Evolutionary conservation across 179 eudicot species (phyloP).

Genomic region (Silene coronaria): DNA sequence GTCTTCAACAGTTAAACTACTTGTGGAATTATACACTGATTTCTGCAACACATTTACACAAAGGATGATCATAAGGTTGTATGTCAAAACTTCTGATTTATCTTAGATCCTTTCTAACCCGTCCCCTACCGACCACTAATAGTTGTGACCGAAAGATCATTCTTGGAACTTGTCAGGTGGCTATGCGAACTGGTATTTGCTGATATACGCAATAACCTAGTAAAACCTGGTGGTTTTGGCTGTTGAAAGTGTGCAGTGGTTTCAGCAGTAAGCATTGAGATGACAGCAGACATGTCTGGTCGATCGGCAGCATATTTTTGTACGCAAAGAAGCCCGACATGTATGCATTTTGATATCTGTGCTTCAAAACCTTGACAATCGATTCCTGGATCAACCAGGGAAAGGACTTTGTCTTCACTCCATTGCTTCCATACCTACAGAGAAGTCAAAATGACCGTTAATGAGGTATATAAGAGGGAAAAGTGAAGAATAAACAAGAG

Average conservation of each 20-base stretch:
- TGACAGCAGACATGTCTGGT: slow-evolving; percentile 31
- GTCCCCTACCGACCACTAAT: slow-evolving; percentile 12
- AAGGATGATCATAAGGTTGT: neutral
- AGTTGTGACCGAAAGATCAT: slow-evolving; percentile 15
- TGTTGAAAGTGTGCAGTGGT: slow-evolving; percentile 26
- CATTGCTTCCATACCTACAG: slow-evolving; percentile 38
- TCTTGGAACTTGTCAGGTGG: neutral
- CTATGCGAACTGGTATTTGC: slow-evolving; percentile 6
- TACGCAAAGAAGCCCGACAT: slow-evolving; percentile 36
- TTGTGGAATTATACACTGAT: neutral
- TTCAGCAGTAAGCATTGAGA: slow-evolving; percentile 32
- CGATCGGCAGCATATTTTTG: slow-evolving; percentile 31
- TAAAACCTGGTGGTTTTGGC: slow-evolving; percentile 36
- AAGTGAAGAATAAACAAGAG: neutral
- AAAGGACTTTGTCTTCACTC: slow-evolving; percentile 24
- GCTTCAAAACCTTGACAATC: slow-evolving; percentile 7
- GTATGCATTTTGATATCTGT: slow-evolving; percentile 29
- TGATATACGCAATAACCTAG: slow-evolving; percentile 8
- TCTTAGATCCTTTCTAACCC: neutral
- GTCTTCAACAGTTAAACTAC: neutral
- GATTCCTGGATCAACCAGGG: slow-evolving; percentile 26
- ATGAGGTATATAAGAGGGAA: neutral
- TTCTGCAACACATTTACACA: slow-evolving; percentile 1
- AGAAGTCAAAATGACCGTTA: neutral
- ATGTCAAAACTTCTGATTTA: neutral